These are phyloP conservation scores for Neonectria punicea DNA, from an alignment of 2,329 filamentous ascomycete genomes.

Conservation along the genomic window DNA sequence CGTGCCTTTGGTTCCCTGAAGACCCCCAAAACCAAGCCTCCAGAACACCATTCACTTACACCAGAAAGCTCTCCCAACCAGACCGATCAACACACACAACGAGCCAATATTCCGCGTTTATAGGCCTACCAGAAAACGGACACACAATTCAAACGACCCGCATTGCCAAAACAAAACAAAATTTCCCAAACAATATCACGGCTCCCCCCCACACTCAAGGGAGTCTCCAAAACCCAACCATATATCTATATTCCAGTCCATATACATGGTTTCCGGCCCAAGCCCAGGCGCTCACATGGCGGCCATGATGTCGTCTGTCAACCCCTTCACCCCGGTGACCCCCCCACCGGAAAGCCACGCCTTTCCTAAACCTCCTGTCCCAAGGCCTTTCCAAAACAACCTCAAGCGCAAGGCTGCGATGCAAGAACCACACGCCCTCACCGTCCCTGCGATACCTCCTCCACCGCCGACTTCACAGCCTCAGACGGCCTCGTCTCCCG, in stretches of 20 bases:
- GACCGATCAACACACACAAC: background rate
- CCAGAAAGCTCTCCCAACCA: background rate
- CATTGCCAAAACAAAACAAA: background rate
- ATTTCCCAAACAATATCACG: background rate
- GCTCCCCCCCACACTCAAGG: background rate
- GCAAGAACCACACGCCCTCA: constrained; percentile 38
- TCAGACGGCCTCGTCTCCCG: constrained; percentile 35
- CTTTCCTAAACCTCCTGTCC: constrained; percentile 45
- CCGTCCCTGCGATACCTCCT: constrained; percentile 32
- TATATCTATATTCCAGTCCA: constrained; percentile 11
- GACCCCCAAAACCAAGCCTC: background rate
- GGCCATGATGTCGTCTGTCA: constrained; percentile 47
- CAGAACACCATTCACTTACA: background rate
- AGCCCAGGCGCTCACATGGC: constrained; percentile 39
- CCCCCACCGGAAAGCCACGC: constrained; percentile 44
- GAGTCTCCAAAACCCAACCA: background rate
- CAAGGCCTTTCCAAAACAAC: constrained; percentile 42
- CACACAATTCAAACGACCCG: background rate
- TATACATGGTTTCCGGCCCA: constrained; percentile 34
- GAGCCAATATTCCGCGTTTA: background rate
- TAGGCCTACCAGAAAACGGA: background rate
- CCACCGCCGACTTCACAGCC: constrained; percentile 38
- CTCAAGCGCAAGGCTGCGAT: constrained; percentile 43
- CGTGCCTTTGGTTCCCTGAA: background rate
- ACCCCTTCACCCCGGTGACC: constrained; percentile 44